Base-by-base conservation (phyloP, 2,329 filamentous ascomycete species). In the Alternaria brassicae region DNA sequence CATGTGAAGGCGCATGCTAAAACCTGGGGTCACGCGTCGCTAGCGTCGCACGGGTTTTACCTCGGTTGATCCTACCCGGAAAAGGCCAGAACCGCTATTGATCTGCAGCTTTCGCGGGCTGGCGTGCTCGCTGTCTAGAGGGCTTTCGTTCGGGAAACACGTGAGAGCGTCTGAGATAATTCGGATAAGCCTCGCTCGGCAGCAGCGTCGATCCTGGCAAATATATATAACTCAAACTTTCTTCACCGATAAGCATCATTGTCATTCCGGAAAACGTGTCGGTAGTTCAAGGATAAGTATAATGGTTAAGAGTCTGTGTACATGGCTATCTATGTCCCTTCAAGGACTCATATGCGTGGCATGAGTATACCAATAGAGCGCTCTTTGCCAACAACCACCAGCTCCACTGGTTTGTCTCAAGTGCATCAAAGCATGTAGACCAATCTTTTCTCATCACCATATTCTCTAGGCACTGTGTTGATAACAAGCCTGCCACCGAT, bases 291-390 rank as follows among this genome's bases (percentile, higher is more conserved):
- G 36, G 21, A 36, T 17, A 13, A 12, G 9, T 0, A 19, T 53
- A 10, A 40, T 40, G 15, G 23, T 51, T 44, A 9, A 32, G 27
- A 39, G n/a, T 25, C 23, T 37, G n/a, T 3, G 12, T 17, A 13
- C 25, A n/a, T n/a, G n/a, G n/a, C 54, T 67, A 75, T 23, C 51
- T 63, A 21, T 72, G 76, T 10, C 73, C 74, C 49, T 76, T 77
- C 6, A 69, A 23, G 6, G 71, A 39, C 1, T 61, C 71, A 56
- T 75, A 76, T 12, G 64, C 44, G 32, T 77, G 72, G 39, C 65
- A 65, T 3, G 65, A 62, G 42, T 58, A 65, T 5, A 66, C 41
- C 32, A 25, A 56, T 6, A 56, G 17, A 3, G 53, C 48, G 34
- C 55, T 51, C 27, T 49, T 54, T 15, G 28, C 30, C 13, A 66